Conservation (phyloP, 495 filamentous ascomycete species). For the Hapsidospora chrysogenum region DNA sequence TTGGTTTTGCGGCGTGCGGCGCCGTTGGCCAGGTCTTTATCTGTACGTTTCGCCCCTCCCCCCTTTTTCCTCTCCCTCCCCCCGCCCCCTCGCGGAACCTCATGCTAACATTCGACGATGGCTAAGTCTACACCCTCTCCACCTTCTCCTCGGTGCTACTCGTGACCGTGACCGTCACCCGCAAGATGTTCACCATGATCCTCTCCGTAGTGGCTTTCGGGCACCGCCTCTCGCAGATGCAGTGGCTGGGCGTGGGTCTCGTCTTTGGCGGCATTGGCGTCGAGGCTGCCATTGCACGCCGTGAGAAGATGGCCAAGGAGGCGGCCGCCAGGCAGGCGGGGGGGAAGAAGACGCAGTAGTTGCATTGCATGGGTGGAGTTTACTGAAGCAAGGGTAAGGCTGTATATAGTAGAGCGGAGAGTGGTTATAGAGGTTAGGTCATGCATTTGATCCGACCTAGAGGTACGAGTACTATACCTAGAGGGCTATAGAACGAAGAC, state of each 20-base stretch:
- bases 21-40: conserved; percentile 94
- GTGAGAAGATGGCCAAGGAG: conserved; percentile 76
- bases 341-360: conserved; percentile 17
- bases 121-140: conserved; percentile 69
- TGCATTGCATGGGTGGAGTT: background rate
- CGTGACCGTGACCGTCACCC: conserved; percentile 90
- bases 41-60: conserved; percentile 31
- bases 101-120: background rate
- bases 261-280: conserved; percentile 94
- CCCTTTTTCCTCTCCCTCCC: conserved; percentile 1
- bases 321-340: too few species aligned
- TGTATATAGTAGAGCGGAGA: too few species aligned
- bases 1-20: conserved; percentile 84
- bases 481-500: too few species aligned
- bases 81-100: background rate
- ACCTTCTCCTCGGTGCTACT: conserved; percentile 83
- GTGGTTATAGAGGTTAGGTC: too few species aligned
- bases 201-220: conserved; percentile 90
- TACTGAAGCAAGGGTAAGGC: background rate
- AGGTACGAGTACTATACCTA: too few species aligned
- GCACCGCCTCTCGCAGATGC: conserved; percentile 65
- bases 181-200: conserved; percentile 99
- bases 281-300: conserved; percentile 64
- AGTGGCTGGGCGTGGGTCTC: conserved; percentile 76
- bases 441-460: too few species aligned